Evolutionary conservation across 1,139 yeast species (phyloP), one percentile per base, ranked within the genome.

Genomic region (Candida albicans): DNA sequence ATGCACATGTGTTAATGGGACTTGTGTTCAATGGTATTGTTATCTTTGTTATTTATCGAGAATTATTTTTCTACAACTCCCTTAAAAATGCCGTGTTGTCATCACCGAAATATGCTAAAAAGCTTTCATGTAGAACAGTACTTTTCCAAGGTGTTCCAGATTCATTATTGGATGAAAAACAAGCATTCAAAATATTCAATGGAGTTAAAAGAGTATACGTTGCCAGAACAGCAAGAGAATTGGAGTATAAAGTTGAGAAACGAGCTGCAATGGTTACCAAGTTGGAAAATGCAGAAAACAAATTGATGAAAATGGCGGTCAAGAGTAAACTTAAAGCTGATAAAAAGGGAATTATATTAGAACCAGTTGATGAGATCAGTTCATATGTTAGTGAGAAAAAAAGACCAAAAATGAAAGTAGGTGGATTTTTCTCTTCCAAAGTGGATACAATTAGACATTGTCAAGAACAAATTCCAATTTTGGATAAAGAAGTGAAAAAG

Each of bases 1-100:
- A 81, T 64, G 97, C 97, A 2, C 96, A 91, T 59, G 91, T 84
- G 2, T 77, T 93, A 48, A 67, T 88, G 43, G 82, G 93, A 3
- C 87, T 96, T 95, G 54, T 81, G 33, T 87, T 79, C 61, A 88
- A 84, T 63, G 90, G 95, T 37, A 62, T 73, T 35, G 75, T 87
- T 43, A 62, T 87, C 35, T 89, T 79, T 60, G 74, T 86, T 28
- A 75, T 90, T 47, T 90, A 88, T 68, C 73, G 96, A 44, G 99
- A 93, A 64, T 70, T 90, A 61, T 79, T 81, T 52, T 90, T 81
- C 65, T 93, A 83, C 67, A 79, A 85, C 47, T 81, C 95, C 4
- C 74, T 89, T 52, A 80, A 96, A 58, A 87, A 86, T 54, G 95
- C 93, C 9, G 85, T 85, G 11, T 76, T 90, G 48, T 75, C 96